phyloP scores from a whole-genome alignment of 75 land plant genomes.

The Cupressus sempervirens region DNA sequence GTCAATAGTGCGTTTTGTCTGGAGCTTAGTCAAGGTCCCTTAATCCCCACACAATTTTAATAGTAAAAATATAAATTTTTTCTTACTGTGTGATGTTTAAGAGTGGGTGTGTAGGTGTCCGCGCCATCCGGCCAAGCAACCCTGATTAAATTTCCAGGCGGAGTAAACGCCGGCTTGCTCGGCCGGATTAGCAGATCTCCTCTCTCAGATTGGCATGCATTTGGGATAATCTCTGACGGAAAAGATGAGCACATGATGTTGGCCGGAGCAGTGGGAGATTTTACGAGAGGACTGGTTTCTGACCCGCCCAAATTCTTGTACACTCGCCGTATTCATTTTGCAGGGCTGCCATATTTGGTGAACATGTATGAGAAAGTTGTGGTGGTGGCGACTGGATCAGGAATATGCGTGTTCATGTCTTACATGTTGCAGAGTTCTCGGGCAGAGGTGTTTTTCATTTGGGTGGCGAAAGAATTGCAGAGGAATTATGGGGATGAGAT shows the following conservation, averaged over 20 bases:
- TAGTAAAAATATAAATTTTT: too few species aligned
- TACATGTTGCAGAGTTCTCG: conserved; percentile 42
- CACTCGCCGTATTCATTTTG: conserved; percentile 45
- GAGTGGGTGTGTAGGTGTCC: too few species aligned
- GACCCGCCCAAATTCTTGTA: conserved; percentile 62
- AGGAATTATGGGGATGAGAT: conserved; percentile 52
- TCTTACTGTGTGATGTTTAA: too few species aligned
- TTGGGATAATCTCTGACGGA: conserved; percentile 58
- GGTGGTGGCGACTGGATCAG: conserved; percentile 60
- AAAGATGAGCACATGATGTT: conserved; percentile 52
- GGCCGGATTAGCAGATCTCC: conserved; percentile 54
- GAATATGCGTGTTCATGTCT: conserved; percentile 55
- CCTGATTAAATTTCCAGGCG: conserved; percentile 49
- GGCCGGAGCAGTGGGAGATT: conserved; percentile 69
- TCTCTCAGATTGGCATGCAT: conserved; percentile 62
- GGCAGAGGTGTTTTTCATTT: conserved; percentile 48
- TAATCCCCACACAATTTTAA: too few species aligned
- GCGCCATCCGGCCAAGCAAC: conserved; percentile 39
- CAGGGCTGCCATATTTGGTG: conserved; percentile 49
- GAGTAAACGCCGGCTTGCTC: conserved; percentile 37
- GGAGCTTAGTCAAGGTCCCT: too few species aligned
- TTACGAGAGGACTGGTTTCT: conserved; percentile 53
- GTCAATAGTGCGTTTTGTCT: too few species aligned
- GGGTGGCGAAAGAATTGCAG: conserved; percentile 53
- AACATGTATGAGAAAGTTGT: conserved; percentile 47